phyloP scores from a whole-genome alignment of 805 yeast genomes.

The Starmerella ratchasimensis region DNA sequence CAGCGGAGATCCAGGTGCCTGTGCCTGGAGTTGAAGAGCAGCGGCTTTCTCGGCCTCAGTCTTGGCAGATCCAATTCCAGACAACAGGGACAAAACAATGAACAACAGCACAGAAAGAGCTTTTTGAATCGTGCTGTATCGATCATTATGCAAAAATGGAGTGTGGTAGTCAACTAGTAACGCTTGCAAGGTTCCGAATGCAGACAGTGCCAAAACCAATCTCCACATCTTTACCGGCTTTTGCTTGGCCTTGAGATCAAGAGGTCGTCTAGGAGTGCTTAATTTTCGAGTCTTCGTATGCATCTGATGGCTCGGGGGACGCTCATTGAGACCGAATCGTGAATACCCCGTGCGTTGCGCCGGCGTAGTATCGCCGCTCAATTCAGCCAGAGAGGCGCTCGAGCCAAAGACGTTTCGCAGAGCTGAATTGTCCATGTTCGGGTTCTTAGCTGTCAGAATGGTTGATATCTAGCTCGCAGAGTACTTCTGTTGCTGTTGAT shows the following conservation, averaged over 20 bases:
- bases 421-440: conserved; percentile 15
- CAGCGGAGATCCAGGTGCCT: too few relatives aligned
- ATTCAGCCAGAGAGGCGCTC: conserved; percentile 27
- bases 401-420: conserved; percentile 30
- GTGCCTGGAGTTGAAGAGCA: too few relatives aligned
- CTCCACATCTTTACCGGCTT: background rate
- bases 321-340: conserved; percentile 19
- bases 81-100: background rate
- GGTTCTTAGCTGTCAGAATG: too few relatives aligned
- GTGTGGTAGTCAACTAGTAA: conserved; percentile 13
- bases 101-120: background rate
- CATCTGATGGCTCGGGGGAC: conserved; percentile 19
- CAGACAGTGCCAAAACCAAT: background rate
- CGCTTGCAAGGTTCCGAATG: conserved; percentile 13
- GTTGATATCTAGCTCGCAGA: too few relatives aligned
- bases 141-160: conserved; percentile 1
- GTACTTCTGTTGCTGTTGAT: too few relatives aligned
- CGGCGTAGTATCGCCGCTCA: conserved; percentile 22
- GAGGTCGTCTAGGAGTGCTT: conserved; percentile 3
- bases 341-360: conserved; percentile 13
- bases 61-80: background rate
- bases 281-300: conserved; percentile 13
- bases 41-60: too few relatives aligned
- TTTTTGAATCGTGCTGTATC: background rate
- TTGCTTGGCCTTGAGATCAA: background rate